Base-by-base conservation (phyloP, 2,329 filamentous ascomycete species). In the Colletotrichum somersetense region DNA sequence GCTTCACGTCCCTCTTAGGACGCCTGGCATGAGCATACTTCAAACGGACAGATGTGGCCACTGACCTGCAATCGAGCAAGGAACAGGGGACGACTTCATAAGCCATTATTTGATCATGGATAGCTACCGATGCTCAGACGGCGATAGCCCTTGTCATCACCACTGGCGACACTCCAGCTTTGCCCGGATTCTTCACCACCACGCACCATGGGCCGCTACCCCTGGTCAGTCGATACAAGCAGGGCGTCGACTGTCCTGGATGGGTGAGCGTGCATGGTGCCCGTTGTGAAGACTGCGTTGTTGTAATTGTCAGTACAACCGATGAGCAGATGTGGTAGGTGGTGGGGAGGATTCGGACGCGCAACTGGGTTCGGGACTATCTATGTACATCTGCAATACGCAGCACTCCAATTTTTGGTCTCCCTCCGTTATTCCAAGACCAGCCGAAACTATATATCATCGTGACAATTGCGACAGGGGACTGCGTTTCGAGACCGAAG, bases 191-290 rank as follows among this genome's bases (percentile, higher is more conserved):
- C 16, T 3, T 35, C 48, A 11, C 52, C 26, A 5, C 33, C 26
- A 35, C 52, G 20, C 26, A 55, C 55, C 20, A 57, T 57, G 33
- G n/a, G 40, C 38, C 33, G 55, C 14, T 57, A 57, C n/a, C 35
- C 55, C 23, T 57, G 33, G 35, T 23, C n/a, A 57, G 30, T 33
- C 12, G 33, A 57, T 57, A 57, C 33, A 57, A 42, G 56, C 35
- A 58, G 12, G 23, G 56, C 12, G 56, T 58, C 6, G 35, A 58
- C 56, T 58, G 35, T n/a, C 12, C 56, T 26, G 23, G 56, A 40
- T 59, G 38, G 56, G 56, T 33, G 5, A 59, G 46, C n/a, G 20
- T 59, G n/a, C 38, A 59, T 2, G 16, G 16, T 16, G 23, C 56
- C 20, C 40, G 38, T 23, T 46, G 56, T 23, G 38, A 59, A 59